Evolutionary conservation across 2,329 filamentous ascomycete genomes (phyloP), one percentile per base, ranked within the genome.

Genomic region (Aspergillus tubingensis): DNA sequence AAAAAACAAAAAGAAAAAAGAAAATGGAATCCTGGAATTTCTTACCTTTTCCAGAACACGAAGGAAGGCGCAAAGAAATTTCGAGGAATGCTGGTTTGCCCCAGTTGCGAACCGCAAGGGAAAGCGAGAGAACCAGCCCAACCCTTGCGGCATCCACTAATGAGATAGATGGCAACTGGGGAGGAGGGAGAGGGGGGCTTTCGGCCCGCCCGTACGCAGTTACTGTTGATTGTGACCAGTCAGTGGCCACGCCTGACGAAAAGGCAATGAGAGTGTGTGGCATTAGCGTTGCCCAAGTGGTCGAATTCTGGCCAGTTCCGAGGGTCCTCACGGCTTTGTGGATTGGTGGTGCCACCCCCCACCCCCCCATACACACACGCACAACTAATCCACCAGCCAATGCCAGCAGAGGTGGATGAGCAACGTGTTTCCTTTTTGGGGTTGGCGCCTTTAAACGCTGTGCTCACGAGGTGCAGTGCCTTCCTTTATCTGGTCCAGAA

Each of bases 1-100:
- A 19, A 19, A 19, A 19, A 19, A 19, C 17, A 19, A 19, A 19
- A 19, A 19, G 17, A 19, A 19, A 36, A 13, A 36, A 36, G 2
- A 13, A 36, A 36, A 13, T 4, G 32, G 32, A 36, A 36, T 15
- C 5, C 32, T 23, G 48, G 43, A 25, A 25, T 30, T 41, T 47
- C 58, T 57, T 43, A 41, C 38, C 43, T 57, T 56, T 60, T 60
- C 58, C 58, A 60, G 58, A 61, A 63, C 47, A 52, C 56, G 44
- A 55, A 54, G 61, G 62, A 63, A 63, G 59, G 43, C 32, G 39
- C 53, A 61, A 61, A 63, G 62, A 61, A 54, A 63, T 61, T 63
- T 53, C 48, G 57, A 60, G 49, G 51, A 60, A 58, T 54, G 32
- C 43, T 23, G 54, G 21, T 53, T 44, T 60, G 47, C 49, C 41